These are phyloP conservation scores for Canariomyces notabilis DNA, from an alignment of 2,329 filamentous ascomycete species.

Conservation along the genomic window DNA sequence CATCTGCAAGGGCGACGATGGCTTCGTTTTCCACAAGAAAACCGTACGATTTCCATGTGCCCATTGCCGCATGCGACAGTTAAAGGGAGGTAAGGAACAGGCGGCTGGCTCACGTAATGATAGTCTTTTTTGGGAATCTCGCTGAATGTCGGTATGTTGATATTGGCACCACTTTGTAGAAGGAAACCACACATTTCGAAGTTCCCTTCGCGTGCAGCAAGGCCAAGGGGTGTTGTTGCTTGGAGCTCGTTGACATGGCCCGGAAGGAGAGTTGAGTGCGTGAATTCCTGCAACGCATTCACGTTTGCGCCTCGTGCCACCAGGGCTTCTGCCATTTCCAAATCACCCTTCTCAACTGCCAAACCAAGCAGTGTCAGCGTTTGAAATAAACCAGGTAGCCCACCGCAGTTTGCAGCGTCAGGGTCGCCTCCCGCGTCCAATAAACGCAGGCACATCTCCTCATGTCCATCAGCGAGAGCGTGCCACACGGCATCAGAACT, in stretches of 20 bases:
- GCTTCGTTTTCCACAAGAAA: not conserved
- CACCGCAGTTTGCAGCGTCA: not conserved
- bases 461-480: not conserved
- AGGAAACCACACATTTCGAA: constrained; percentile 1
- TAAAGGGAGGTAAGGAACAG: not conserved
- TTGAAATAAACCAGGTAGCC: too few relatives aligned
- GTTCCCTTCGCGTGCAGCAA: not conserved
- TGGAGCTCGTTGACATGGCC: not conserved
- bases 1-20: constrained; percentile 1
- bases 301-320: constrained; percentile 1
- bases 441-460: not conserved
- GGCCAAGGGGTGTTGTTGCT: not conserved
- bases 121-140: too few relatives aligned
- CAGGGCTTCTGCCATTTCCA: not conserved
- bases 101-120: too few relatives aligned
- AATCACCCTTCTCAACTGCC: not conserved
- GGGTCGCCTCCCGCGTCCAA: not conserved
- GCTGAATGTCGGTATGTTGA: not conserved
- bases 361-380: not conserved
- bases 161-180: not conserved
- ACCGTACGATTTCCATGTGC: not conserved
- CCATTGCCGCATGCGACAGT: constrained; percentile 2
- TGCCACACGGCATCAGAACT: not conserved
- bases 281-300: not conserved
- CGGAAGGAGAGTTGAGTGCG: not conserved